Conservation (phyloP, 805 yeast genomes). For the Candida palmyrensis region DNA sequence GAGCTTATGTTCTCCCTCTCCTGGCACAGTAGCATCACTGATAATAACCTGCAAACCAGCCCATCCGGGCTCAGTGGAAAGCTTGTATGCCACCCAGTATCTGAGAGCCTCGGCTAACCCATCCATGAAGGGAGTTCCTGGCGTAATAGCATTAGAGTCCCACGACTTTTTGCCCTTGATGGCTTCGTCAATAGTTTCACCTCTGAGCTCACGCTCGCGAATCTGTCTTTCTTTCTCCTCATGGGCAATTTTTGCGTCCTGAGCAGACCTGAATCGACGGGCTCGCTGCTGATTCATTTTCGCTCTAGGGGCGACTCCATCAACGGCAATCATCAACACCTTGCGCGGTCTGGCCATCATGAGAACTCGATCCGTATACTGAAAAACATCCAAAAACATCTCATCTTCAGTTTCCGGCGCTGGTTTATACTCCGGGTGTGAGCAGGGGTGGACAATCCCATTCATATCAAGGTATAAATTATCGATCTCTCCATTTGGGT, state of each 20-base stretch:
- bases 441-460: constrained; percentile 98
- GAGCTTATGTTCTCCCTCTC: constrained; percentile 98
- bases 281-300: constrained; percentile 97
- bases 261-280: constrained; percentile 87
- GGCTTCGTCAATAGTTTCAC: constrained; percentile 73
- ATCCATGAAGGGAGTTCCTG: constrained; percentile 98
- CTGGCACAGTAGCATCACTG: constrained; percentile 96
- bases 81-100: constrained; percentile 90
- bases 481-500: constrained; percentile 95
- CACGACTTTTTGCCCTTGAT: constrained; percentile 72
- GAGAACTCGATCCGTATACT: constrained; percentile 86
- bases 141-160: constrained; percentile 97
- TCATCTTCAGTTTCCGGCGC: constrained; percentile 96
- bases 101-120: constrained; percentile 74
- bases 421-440: constrained; percentile 95
- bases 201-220: constrained; percentile 55
- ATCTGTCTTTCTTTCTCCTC: constrained; percentile 62
- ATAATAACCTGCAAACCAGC: constrained; percentile 80
- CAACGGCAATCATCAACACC: constrained; percentile 90
- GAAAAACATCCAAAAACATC: constrained; percentile 90
- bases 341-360: constrained; percentile 95
- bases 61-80: constrained; percentile 92
- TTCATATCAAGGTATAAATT: constrained; percentile 95
- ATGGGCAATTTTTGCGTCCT: constrained; percentile 77
- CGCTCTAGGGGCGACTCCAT: constrained; percentile 98